phyloP scores from a whole-genome alignment of 306 rosid genomes.

The Astragalus membranaceus region DNA sequence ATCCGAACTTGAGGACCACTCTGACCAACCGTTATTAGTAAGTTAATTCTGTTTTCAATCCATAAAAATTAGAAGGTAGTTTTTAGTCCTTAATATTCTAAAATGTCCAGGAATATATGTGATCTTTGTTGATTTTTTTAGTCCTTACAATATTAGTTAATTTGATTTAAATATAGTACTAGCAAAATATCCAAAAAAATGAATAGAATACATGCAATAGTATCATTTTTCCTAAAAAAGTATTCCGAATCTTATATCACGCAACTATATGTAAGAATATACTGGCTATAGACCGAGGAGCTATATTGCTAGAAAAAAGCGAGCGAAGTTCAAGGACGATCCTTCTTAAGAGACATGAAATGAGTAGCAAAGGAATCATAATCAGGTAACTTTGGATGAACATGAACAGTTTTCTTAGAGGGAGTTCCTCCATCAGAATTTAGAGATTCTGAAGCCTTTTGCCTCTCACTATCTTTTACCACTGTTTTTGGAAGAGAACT shows the following conservation, averaged over 20 bases:
- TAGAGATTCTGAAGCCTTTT: constrained; percentile 25
- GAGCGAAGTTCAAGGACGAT: constrained; percentile 27
- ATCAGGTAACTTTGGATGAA: constrained; percentile 90
- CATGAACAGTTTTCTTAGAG: constrained; percentile 48
- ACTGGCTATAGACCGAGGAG: background rate
- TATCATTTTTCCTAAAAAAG: too few species aligned
- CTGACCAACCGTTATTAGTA: too few species aligned
- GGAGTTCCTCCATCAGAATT: constrained; percentile 23
- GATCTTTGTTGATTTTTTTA: too few species aligned
- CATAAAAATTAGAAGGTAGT: too few species aligned
- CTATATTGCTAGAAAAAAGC: constrained; percentile 20
- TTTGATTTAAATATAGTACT: too few species aligned
- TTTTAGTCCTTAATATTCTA: too few species aligned
- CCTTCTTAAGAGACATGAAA: constrained; percentile 57
- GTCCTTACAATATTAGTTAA: too few species aligned
- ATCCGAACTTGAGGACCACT: too few species aligned
- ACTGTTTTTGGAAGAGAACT: constrained; percentile 28
- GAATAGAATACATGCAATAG: too few species aligned
- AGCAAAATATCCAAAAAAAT: too few species aligned
- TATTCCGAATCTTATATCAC: constrained; percentile 12
- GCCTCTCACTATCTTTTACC: constrained; percentile 18
- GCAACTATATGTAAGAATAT: constrained; percentile 10
- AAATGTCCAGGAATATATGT: too few species aligned
- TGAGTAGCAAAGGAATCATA: constrained; percentile 60
- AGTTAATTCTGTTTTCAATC: too few species aligned